Evolutionary conservation across 805 yeast species (phyloP), one percentile per base, ranked within the genome.

Genomic region (Blastobotrys mokoenaii): DNA sequence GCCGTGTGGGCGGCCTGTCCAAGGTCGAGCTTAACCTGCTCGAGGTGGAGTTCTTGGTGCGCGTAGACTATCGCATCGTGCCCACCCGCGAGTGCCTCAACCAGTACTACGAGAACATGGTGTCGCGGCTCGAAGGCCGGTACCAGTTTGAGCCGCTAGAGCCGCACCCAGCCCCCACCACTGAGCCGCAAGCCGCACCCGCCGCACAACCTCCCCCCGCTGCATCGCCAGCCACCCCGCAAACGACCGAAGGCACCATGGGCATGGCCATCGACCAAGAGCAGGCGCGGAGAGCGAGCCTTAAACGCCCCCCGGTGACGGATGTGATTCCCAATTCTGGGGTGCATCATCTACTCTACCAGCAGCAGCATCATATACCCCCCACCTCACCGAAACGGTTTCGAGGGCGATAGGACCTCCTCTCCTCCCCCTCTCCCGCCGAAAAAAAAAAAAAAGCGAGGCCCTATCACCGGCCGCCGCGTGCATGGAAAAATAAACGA

Each of bases 1-100:
- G 97, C 10, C 84, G 84, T 60, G 97, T 93, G 15, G 98, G 98
- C 2, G 97, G 98, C 49, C 83, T 88, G 3, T 86, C 86, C 37
- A 67, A 82, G 40, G 73, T 79, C 48, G 97, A 88, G 60, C 69
- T 89, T 53, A 93, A 93, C 62, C 72, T 90, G 45, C 69, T 90
- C 40, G 98, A 90, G 60, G 79, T 84, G 44, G 97, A 93, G 63
- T 88, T 93, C 57, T 71, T 90, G 38, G 74, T 76, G 41, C 71
- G 88, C 50, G 90, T 90, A 8, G 77, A 80, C 48, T 90, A 93
- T 77, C 70, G 84, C 50, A 79, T 84, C 11, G 73, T 84, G 2
- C 90, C 93, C 1, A 53, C 54, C 6, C 51, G 45, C 2, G 56
- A 58, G 35, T 46, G 57, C 15, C 56, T 68, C 16, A 47, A 55